Evolutionary conservation across 1,284 basidiomycete genomes (phyloP).

Genomic region (Leucoagaricus sp.): DNA sequence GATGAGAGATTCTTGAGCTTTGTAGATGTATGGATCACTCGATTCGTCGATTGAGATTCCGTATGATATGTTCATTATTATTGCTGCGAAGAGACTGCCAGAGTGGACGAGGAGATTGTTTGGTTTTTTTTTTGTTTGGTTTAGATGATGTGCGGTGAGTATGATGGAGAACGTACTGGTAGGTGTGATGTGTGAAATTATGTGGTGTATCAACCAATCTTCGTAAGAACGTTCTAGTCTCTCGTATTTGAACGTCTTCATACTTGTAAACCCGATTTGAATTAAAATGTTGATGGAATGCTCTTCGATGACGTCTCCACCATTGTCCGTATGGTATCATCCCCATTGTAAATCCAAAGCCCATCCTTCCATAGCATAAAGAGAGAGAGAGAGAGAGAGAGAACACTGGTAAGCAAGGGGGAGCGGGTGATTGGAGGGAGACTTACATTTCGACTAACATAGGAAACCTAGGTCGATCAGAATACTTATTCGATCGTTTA

Average conservation of each 20-base stretch:
- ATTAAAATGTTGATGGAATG: constrained; percentile 32
- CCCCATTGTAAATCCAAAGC: constrained; percentile 24
- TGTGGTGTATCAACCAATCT: constrained; percentile 8
- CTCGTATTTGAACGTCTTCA: constrained; percentile 21
- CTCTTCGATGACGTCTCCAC: constrained; percentile 30
- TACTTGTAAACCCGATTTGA: constrained; percentile 21
- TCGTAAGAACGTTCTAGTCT: constrained; percentile 2
- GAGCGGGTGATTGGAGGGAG: too few relatives aligned
- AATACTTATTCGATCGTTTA: constrained; percentile 46
- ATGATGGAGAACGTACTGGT: background rate
- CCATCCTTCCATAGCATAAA: too few relatives aligned
- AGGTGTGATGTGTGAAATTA: constrained; percentile 4
- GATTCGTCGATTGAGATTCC: constrained; percentile 34
- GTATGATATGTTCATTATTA: constrained; percentile 41
- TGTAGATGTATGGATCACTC: constrained; percentile 23
- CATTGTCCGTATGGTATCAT: constrained; percentile 26
- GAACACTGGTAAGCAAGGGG: background rate
- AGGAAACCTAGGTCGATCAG: constrained; percentile 42
- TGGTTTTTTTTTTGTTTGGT: background rate
- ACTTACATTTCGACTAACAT: constrained; percentile 28
- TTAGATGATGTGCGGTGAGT: background rate
- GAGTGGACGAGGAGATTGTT: too few relatives aligned
- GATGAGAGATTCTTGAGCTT: constrained; percentile 19
- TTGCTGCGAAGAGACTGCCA: constrained; percentile 25
- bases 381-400: background rate